phyloP scores from a whole-genome alignment of 352 stramenopile genomes.

The Phytophthora macrochlamydospora region DNA sequence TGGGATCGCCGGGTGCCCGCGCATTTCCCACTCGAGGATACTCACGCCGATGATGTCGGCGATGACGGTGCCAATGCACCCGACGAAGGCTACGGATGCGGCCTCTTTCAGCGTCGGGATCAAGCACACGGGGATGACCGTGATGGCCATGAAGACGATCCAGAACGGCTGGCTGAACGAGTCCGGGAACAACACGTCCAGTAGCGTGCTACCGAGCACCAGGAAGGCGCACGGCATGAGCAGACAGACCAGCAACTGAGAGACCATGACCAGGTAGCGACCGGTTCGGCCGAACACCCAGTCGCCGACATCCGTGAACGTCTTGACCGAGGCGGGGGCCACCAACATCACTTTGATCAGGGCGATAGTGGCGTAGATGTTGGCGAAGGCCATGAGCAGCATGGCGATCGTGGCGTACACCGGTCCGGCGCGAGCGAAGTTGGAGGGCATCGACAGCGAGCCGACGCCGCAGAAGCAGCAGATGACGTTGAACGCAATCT shows the following conservation, averaged over 20 bases:
- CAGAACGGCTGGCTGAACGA: constrained; percentile 48
- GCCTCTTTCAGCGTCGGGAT: constrained; percentile 42
- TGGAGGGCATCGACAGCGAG: constrained; percentile 69
- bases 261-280: constrained; percentile 47
- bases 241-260: constrained; percentile 51
- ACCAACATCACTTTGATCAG: constrained; percentile 45
- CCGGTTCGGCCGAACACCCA: constrained; percentile 47
- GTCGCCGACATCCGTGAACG: constrained; percentile 49
- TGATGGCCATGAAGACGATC: constrained; percentile 46
- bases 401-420: constrained; percentile 50
- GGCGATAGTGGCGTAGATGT: constrained; percentile 62
- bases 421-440: constrained; percentile 61
- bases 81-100: constrained; percentile 23
- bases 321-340: constrained; percentile 44
- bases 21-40: constrained; percentile 39
- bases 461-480: constrained; percentile 74
- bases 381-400: constrained; percentile 68
- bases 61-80: constrained; percentile 37
- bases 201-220: constrained; percentile 51
- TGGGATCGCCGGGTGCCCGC: constrained; percentile 36
- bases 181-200: constrained; percentile 56
- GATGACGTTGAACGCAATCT: constrained; percentile 66
- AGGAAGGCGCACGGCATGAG: constrained; percentile 57
- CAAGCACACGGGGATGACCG: constrained; percentile 36
- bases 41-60: constrained; percentile 36